Evolutionary conservation across 352 stramenopile species (phyloP).

Genomic region (Globisporangium paddicum): DNA sequence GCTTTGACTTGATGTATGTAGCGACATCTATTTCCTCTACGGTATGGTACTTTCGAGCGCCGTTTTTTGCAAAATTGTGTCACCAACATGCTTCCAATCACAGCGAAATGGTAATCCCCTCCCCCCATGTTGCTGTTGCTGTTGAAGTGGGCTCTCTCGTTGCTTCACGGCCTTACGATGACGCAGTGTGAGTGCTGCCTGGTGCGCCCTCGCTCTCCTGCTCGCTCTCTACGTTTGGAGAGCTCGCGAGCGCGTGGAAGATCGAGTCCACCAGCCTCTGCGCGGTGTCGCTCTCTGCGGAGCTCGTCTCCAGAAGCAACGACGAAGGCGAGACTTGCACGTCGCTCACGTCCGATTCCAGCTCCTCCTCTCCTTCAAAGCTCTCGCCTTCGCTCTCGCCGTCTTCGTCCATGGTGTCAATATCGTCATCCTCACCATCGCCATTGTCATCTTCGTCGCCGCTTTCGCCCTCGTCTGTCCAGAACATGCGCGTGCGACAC

Average conservation of each 20-base stretch:
- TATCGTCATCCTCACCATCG: constrained; percentile 10
- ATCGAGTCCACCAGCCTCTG: constrained; percentile 12
- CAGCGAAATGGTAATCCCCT: too few species aligned
- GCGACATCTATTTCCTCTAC: too few species aligned
- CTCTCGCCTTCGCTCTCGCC: constrained; percentile 5
- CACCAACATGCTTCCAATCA: too few species aligned
- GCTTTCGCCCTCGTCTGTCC: constrained; percentile 24
- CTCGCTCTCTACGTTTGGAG: constrained; percentile 9
- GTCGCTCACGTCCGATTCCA: not conserved
- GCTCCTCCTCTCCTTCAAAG: not conserved
- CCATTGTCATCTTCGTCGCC: constrained; percentile 13
- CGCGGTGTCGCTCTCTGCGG: constrained; percentile 5
- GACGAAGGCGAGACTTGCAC: not conserved
- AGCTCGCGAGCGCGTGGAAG: constrained; percentile 6
- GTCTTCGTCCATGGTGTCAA: constrained; percentile 14
- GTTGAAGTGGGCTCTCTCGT: not conserved
- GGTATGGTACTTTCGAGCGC: too few species aligned
- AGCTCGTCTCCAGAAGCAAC: not conserved
- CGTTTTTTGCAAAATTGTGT: too few species aligned
- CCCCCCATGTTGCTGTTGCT: not conserved
- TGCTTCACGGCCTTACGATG: not conserved
- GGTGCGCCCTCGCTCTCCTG: not conserved
- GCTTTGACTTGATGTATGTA: too few species aligned
- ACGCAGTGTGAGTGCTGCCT: not conserved
- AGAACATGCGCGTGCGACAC: constrained; percentile 53